Conservation (phyloP, 768 basidiomycete genomes). For the Trametes cinnabarina region DNA sequence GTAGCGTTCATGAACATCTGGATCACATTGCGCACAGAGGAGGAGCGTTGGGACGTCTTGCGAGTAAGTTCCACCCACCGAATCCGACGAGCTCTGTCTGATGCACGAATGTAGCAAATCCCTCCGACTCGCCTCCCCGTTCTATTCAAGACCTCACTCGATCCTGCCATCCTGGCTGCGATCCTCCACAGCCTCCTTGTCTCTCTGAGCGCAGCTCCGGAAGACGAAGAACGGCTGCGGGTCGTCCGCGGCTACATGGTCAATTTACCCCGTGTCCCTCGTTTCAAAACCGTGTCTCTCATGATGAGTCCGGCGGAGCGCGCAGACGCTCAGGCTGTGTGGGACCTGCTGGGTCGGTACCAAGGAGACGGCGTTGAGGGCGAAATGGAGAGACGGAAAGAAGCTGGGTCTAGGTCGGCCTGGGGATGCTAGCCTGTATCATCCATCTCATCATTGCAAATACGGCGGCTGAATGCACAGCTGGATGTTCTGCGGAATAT, state of each 20-base stretch:
- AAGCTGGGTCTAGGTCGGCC: slow-evolving; percentile 2
- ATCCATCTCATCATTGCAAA: no score
- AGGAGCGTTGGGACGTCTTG: slow-evolving; percentile 58
- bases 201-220: slow-evolving; percentile 24
- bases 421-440: background rate
- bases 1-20: slow-evolving; percentile 66
- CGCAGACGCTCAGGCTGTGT: slow-evolving; percentile 44
- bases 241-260: slow-evolving; percentile 48
- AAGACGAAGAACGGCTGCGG: slow-evolving; percentile 18
- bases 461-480: no score
- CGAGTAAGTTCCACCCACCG: slow-evolving; percentile 42
- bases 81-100: background rate
- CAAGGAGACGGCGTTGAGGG: slow-evolving; percentile 14
- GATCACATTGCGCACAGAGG: slow-evolving; percentile 41
- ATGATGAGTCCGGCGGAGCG: slow-evolving; percentile 63
- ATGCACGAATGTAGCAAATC: slow-evolving; percentile 43
- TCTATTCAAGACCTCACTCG: slow-evolving; percentile 69
- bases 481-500: no score
- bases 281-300: slow-evolving; percentile 61
- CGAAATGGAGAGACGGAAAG: slow-evolving; percentile 15
- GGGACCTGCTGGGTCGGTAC: slow-evolving; percentile 35
- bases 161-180: slow-evolving; percentile 57
- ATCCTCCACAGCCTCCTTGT: slow-evolving; percentile 52
- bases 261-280: slow-evolving; percentile 50
- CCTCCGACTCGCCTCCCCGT: slow-evolving; percentile 53